A percentile compares a stretch with the other conserved stretches of the same genome.
phyloP scores from a whole-genome alignment of 345 rosid species.

The Pistacia vera region DNA sequence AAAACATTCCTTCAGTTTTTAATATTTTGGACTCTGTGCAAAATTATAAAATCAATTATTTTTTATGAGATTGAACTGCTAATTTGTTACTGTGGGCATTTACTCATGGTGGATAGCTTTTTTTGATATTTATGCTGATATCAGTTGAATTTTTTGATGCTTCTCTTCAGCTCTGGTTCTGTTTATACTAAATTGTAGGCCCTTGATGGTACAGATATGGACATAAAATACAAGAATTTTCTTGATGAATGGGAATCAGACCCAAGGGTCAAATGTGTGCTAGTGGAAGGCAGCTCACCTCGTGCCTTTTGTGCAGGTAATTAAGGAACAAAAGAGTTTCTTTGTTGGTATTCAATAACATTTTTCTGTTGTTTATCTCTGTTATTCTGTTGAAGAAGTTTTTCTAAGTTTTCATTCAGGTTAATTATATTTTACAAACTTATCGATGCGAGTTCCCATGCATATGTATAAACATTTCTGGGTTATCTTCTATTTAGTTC shows the following conservation, averaged over 20 bases:
- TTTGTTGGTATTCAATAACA: background rate
- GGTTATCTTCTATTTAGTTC: conserved; percentile 20
- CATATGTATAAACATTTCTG: background rate
- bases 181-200: conserved; percentile 7
- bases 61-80: background rate
- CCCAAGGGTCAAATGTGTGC: conserved; percentile 73
- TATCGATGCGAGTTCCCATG: background rate
- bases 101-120: background rate
- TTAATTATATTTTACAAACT: background rate
- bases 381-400: background rate
- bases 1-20: background rate
- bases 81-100: background rate
- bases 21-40: background rate
- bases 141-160: background rate
- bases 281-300: conserved; percentile 70
- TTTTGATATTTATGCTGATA: background rate
- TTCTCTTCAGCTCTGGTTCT: background rate
- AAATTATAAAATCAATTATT: background rate
- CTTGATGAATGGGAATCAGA: conserved; percentile 93
- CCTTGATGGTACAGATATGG: conserved; percentile 62
- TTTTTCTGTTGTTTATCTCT: background rate
- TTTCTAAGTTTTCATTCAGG: background rate
- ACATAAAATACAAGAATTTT: conserved; percentile 60
- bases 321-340: background rate
- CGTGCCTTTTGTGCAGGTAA: conserved; percentile 94